Evolutionary conservation across 2,329 filamentous ascomycete species (phyloP).

Genomic region (Sporothrix mexicana): DNA sequence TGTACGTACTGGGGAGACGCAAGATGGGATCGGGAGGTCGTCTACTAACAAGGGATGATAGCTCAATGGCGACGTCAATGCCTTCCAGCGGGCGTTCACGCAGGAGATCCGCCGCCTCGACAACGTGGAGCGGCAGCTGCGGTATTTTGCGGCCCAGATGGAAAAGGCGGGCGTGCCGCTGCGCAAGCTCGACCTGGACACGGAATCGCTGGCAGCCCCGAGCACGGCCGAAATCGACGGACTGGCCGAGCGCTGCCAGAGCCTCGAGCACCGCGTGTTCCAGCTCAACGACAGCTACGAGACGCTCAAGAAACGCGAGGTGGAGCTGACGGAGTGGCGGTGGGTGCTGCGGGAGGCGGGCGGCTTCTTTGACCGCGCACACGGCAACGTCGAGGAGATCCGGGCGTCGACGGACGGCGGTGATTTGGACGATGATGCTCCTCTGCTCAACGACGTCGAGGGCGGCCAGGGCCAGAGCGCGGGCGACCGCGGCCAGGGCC

Average conservation of each 20-base stretch:
- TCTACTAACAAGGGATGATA: conserved; percentile 47
- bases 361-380: conserved; percentile 94
- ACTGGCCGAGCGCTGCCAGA: conserved; percentile 88
- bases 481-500: conserved; percentile 39
- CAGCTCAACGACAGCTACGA: conserved; percentile 98
- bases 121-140: conserved; percentile 96
- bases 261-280: conserved; percentile 86
- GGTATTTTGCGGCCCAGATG: conserved; percentile 95
- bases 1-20: conserved; percentile 60
- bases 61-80: conserved; percentile 91
- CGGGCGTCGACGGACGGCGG: conserved; percentile 75
- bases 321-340: conserved; percentile 96
- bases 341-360: conserved; percentile 97
- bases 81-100: conserved; percentile 96
- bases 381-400: conserved; percentile 96
- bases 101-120: conserved; percentile 96
- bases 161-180: conserved; percentile 87
- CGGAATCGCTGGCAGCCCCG: conserved; percentile 82
- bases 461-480: conserved; percentile 54
- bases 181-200: conserved; percentile 88
- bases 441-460: conserved; percentile 90
- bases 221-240: conserved; percentile 96
- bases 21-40: conserved; percentile 23
- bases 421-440: conserved; percentile 77
- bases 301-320: conserved; percentile 95